phyloP scores from a whole-genome alignment of 805 yeast species.

The Isabelozyma pseudorhagii region DNA sequence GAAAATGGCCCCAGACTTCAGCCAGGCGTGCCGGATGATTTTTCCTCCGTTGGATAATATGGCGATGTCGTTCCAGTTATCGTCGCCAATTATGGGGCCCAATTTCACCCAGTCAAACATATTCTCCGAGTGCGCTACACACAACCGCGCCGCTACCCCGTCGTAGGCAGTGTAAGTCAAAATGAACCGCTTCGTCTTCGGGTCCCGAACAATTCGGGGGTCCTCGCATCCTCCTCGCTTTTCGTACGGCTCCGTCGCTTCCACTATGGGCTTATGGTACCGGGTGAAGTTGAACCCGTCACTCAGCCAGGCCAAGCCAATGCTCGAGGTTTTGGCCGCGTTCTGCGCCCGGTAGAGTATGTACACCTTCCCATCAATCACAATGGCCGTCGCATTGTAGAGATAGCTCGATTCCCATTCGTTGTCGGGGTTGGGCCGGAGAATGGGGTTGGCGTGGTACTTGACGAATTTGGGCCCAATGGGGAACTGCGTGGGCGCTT shows the following conservation, averaged over 20 bases:
- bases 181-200: slow-evolving; percentile 29
- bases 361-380: slow-evolving; percentile 32
- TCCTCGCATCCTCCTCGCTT: slow-evolving; percentile 41
- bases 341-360: slow-evolving; percentile 40
- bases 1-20: slow-evolving; percentile 41
- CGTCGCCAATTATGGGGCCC: slow-evolving; percentile 28
- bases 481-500: slow-evolving; percentile 34
- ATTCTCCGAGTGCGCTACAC: slow-evolving; percentile 37
- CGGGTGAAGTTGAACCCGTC: slow-evolving; percentile 35
- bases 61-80: slow-evolving; percentile 32
- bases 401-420: slow-evolving; percentile 38
- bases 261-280: slow-evolving; percentile 27
- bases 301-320: slow-evolving; percentile 40
- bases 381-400: slow-evolving; percentile 43
- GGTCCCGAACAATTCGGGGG: slow-evolving; percentile 40
- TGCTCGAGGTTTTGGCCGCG: slow-evolving; percentile 25
- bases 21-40: slow-evolving; percentile 32
- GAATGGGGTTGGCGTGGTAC: slow-evolving; percentile 35
- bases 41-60: slow-evolving; percentile 17
- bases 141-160: slow-evolving; percentile 28
- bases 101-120: slow-evolving; percentile 36
- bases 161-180: slow-evolving; percentile 43
- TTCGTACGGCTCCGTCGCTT: slow-evolving; percentile 39
- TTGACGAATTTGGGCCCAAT: slow-evolving; percentile 37
- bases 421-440: slow-evolving; percentile 32